Conservation (phyloP, 176 grass and related monocot species). For the Aegilops speltoides region DNA sequence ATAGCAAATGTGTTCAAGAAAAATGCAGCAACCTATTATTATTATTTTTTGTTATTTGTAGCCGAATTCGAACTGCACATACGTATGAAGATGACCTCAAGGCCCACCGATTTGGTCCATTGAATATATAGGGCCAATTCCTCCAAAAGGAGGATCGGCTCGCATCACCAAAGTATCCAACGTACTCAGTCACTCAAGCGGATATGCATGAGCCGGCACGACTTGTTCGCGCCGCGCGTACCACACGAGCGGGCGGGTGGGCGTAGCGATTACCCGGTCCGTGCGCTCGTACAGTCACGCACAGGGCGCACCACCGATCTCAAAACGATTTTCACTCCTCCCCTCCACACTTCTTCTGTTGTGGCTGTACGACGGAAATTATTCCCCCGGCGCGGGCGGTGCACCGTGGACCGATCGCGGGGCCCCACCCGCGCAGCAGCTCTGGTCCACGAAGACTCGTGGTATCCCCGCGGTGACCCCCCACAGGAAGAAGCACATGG, state of each 20-base stretch:
- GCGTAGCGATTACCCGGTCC: background rate
- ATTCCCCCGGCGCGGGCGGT: background rate
- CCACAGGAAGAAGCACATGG: conserved; percentile 38
- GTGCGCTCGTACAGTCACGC: conserved; percentile 42
- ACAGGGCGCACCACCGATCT: conserved; percentile 18
- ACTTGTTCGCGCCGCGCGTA: background rate
- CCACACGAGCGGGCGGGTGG: background rate
- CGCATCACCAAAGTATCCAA: background rate
- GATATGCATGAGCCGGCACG: background rate
- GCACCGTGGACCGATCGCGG: conserved; percentile 25
- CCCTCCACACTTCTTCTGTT: background rate
- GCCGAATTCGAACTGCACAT: background rate
- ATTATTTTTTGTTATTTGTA: background rate
- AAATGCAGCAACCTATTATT: no score
- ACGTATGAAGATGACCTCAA: background rate
- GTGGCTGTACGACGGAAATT: background rate
- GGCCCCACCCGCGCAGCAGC: background rate
- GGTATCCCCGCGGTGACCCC: conserved; percentile 19
- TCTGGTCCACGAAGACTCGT: conserved; percentile 30
- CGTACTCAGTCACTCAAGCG: background rate
- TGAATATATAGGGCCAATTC: background rate
- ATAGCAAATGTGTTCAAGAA: no score
- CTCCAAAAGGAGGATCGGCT: background rate
- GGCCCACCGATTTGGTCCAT: background rate
- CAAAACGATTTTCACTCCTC: background rate